Evolutionary conservation across 208 protist species (phyloP).

Genomic region (Novymonas esmeraldas): DNA sequence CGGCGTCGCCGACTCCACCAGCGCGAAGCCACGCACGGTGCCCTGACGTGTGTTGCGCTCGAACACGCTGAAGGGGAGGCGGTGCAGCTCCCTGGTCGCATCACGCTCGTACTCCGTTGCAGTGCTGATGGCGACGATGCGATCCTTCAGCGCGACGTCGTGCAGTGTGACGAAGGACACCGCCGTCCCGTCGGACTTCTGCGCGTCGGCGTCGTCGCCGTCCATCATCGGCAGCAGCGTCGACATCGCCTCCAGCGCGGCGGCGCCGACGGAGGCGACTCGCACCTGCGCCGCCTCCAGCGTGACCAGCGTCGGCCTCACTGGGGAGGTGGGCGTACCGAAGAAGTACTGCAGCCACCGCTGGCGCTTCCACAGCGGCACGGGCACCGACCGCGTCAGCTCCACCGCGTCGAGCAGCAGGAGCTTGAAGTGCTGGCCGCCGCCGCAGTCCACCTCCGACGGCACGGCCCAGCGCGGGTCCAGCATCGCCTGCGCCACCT

Average conservation of each 20-base stretch:
- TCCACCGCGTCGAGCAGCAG: constrained; percentile 57
- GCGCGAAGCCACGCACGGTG: constrained; percentile 55
- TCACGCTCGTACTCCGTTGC: constrained; percentile 54
- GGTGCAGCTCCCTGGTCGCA: constrained; percentile 51
- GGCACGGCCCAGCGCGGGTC: constrained; percentile 23
- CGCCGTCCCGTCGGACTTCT: constrained; percentile 30
- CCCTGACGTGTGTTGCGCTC: constrained; percentile 40
- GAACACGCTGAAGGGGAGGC: constrained; percentile 47
- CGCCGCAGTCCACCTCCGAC: constrained; percentile 30
- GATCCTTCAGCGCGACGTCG: constrained; percentile 60
- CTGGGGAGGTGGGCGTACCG: constrained; percentile 42
- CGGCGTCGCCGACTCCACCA: constrained; percentile 53
- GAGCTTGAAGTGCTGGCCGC: constrained; percentile 39
- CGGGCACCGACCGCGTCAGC: constrained; percentile 21
- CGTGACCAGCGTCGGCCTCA: constrained; percentile 49
- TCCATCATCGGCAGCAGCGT: constrained; percentile 77
- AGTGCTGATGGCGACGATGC: constrained; percentile 57
- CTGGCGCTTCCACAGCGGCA: constrained; percentile 32
- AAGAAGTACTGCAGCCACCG: constrained; percentile 79
- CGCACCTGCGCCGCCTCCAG: constrained; percentile 41
- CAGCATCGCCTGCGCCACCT: constrained; percentile 18
- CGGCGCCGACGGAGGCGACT: constrained; percentile 46
- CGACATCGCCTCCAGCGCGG: constrained; percentile 40
- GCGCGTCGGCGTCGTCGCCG: constrained; percentile 10
- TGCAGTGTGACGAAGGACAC: constrained; percentile 52